phyloP scores from a whole-genome alignment of 2,329 filamentous ascomycete species.

The Monascus ruber region DNA sequence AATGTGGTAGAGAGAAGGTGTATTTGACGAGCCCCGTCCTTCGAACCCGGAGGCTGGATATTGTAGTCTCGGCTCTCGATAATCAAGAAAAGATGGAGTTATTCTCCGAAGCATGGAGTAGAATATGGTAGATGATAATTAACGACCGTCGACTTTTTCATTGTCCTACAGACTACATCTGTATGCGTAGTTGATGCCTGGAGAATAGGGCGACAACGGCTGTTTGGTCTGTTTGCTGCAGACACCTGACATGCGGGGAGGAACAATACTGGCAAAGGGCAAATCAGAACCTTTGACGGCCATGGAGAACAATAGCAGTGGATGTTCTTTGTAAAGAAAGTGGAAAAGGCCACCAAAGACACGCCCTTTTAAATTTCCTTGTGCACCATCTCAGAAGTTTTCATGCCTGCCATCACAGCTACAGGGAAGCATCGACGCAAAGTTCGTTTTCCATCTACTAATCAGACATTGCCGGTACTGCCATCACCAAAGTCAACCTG shows the following conservation, averaged over 20 bases:
- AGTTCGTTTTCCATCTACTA: conserved; percentile 27
- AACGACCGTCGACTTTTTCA: no score
- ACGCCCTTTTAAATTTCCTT: conserved; percentile 1
- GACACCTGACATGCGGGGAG: neutral
- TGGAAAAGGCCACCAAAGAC: neutral
- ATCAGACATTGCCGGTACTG: conserved; percentile 7
- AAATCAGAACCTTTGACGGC: neutral
- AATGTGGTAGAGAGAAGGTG: no score
- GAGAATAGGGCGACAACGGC: no score
- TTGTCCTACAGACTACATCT: no score
- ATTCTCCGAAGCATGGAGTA: no score
- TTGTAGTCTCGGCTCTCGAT: no score
- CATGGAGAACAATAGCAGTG: neutral
- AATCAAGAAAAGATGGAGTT: no score
- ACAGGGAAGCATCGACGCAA: conserved; percentile 25
- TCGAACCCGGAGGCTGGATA: no score
- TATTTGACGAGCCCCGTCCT: no score
- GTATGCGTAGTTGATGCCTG: no score
- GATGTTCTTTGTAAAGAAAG: neutral
- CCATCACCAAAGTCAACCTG: conserved; percentile 5
- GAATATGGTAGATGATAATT: no score
- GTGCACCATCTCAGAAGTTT: neutral
- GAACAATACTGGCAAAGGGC: neutral
- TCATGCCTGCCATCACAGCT: conserved; percentile 23
- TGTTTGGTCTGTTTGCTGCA: neutral